These are phyloP conservation scores for Macrophomina phaseolina DNA, from an alignment of 2,329 filamentous ascomycete genomes.

Conservation along the genomic window DNA sequence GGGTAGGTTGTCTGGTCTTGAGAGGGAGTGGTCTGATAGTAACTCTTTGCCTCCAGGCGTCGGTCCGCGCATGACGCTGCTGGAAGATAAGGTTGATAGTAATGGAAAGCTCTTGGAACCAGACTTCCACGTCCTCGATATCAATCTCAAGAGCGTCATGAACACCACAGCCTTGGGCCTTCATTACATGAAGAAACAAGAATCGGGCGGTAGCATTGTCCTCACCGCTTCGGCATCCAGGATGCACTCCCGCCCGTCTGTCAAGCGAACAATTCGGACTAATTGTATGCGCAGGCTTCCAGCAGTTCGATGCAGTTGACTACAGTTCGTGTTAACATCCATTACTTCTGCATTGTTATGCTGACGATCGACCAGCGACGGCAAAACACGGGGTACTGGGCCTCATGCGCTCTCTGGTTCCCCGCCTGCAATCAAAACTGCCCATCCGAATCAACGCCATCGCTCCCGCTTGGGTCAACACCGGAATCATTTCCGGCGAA, in stretches of 20 bases:
- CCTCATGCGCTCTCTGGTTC: constrained; percentile 36
- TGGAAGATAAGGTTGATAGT: constrained; percentile 39
- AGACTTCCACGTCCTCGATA: constrained; percentile 35
- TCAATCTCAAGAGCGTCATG: constrained; percentile 39
- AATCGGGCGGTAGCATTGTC: constrained; percentile 40
- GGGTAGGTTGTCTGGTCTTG: constrained; percentile 24
- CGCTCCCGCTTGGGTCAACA: constrained; percentile 41
- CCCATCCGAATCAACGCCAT: constrained; percentile 43
- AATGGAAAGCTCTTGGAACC: constrained; percentile 39
- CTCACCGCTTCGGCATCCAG: constrained; percentile 40
- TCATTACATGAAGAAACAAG: constrained; percentile 37
- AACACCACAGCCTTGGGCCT: constrained; percentile 40
- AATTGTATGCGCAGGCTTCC: constrained; percentile 31
- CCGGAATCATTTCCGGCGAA: constrained; percentile 33
- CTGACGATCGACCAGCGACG: constrained; percentile 34
- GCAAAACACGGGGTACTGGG: constrained; percentile 42
- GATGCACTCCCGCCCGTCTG: constrained; percentile 7
- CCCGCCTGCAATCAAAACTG: constrained; percentile 30
- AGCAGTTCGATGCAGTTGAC: constrained; percentile 35
- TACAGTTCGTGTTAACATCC: constrained; percentile 34
- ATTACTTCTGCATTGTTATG: too few species aligned
- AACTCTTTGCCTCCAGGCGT: constrained; percentile 31
- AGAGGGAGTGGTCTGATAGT: not conserved
- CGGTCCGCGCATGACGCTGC: constrained; percentile 29
- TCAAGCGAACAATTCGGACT: too few species aligned